A percentile compares a stretch with the other conserved stretches of the same genome.
phyloP scores from a whole-genome alignment of 2,329 filamentous ascomycete species.

The Aspergillus intermedius region DNA sequence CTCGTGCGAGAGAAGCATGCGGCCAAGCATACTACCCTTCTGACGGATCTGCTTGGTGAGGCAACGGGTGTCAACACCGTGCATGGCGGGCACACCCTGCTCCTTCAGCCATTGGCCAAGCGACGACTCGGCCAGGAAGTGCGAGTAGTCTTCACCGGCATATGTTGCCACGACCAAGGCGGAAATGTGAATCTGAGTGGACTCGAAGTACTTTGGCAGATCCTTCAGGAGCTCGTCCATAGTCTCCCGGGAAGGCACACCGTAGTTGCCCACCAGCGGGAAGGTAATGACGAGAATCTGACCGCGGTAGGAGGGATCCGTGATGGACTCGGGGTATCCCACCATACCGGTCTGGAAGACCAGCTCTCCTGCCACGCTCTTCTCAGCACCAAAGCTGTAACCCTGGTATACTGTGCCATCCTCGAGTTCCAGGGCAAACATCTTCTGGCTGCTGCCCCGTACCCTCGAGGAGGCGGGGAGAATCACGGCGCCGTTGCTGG shows the following conservation, averaged over 20 bases:
- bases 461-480: conserved; percentile 58
- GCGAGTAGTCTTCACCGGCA: conserved; percentile 89
- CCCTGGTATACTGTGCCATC: conserved; percentile 89
- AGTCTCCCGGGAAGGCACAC: conserved; percentile 79
- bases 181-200: conserved; percentile 84
- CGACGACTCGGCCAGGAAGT: conserved; percentile 85
- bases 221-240: conserved; percentile 79
- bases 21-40: conserved; percentile 92
- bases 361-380: conserved; percentile 90
- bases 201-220: conserved; percentile 88
- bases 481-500: conserved; percentile 31
- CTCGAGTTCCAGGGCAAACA: conserved; percentile 84
- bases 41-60: conserved; percentile 91
- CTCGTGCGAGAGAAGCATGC: conserved; percentile 68
- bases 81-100: conserved; percentile 87
- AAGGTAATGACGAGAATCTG: conserved; percentile 97
- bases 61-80: conserved; percentile 87
- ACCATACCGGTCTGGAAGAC: conserved; percentile 99
- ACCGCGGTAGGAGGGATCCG: conserved; percentile 79
- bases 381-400: conserved; percentile 91
- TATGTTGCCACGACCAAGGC: conserved; percentile 88
- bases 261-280: conserved; percentile 93
- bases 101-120: conserved; percentile 94
- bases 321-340: conserved; percentile 92
- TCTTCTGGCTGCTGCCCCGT: conserved; percentile 47